Percentiles rank a stretch among this genome's conserved stretches.
Conservation (phyloP, 768 basidiomycete genomes). For the Tricholoma hemisulphureum region DNA sequence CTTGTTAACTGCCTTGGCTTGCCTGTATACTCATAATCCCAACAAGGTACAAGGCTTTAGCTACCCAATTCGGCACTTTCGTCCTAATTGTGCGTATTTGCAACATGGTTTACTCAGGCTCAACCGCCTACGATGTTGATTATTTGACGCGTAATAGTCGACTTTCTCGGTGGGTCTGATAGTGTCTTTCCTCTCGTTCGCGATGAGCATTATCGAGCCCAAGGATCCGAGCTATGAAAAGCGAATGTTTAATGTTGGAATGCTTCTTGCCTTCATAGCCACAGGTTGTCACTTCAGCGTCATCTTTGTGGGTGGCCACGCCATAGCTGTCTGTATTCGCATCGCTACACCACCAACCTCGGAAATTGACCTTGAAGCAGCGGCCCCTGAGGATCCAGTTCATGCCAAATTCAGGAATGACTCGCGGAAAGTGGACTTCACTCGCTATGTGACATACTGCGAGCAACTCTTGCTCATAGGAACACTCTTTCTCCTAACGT, state of each 20-base stretch:
- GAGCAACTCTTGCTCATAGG: conserved; percentile 11
- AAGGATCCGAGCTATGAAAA: not conserved
- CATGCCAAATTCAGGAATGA: not conserved
- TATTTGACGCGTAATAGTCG: conserved; percentile 1
- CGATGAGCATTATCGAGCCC: conserved; percentile 1
- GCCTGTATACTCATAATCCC: too few relatives aligned
- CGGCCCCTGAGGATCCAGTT: too few relatives aligned
- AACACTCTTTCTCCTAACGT: conserved; percentile 1
- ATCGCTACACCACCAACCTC: not conserved
- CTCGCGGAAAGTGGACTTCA: conserved; percentile 1
- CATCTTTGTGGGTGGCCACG: conserved; percentile 15
- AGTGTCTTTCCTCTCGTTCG: conserved; percentile 7
- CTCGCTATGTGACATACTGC: conserved; percentile 13
- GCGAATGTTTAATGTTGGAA: conserved; percentile 9
- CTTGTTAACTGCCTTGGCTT: too few relatives aligned
- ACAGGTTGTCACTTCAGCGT: conserved; percentile 13
- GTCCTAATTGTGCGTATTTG: conserved; percentile 7
- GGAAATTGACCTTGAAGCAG: not conserved
- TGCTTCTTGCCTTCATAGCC: conserved; percentile 8
- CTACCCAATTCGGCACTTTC: conserved; percentile 8
- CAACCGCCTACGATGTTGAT: not conserved
- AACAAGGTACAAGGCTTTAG: conserved; percentile 3
- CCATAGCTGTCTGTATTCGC: conserved; percentile 9
- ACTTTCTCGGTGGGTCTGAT: conserved; percentile 8
- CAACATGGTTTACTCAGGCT: not conserved